These are phyloP conservation scores for Pleurotus platypus DNA, from an alignment of 768 basidiomycete genomes.

Conservation along the genomic window DNA sequence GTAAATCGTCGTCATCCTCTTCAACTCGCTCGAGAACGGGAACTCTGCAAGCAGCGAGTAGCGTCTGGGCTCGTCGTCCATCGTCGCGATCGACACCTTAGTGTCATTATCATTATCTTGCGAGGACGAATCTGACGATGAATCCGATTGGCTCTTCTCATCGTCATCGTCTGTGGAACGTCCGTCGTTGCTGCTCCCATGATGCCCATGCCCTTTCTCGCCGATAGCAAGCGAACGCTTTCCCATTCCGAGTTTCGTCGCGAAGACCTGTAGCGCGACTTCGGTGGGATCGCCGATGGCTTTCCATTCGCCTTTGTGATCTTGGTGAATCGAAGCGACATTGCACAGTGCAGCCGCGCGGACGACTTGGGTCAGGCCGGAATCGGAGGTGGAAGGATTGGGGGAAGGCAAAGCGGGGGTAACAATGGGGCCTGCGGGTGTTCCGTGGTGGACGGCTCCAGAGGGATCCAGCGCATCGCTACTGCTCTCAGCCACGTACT, in stretches of 20 bases:
- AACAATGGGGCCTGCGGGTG: constrained; percentile 15
- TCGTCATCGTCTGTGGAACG: constrained; percentile 25
- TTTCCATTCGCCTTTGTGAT: constrained; percentile 39
- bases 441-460: constrained; percentile 22
- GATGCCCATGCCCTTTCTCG: constrained; percentile 14
- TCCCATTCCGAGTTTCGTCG: constrained; percentile 44
- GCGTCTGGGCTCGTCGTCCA: constrained; percentile 16
- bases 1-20: constrained; percentile 45
- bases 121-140: constrained; percentile 9
- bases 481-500: constrained; percentile 28
- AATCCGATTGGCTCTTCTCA: constrained; percentile 1
- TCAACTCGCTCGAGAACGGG: constrained; percentile 48
- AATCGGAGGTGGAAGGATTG: not conserved
- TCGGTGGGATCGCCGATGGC: constrained; percentile 54
- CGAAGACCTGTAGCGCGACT: constrained; percentile 54
- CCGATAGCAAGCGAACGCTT: constrained; percentile 20
- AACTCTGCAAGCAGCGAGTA: constrained; percentile 33
- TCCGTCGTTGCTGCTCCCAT: constrained; percentile 13
- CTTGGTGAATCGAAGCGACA: constrained; percentile 34
- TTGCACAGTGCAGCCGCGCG: constrained; percentile 33
- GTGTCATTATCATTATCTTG: constrained; percentile 20
- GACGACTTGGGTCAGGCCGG: constrained; percentile 25
- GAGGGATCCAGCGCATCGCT: constrained; percentile 29
- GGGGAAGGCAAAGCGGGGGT: constrained; percentile 6
- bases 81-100: not conserved